Conservation (phyloP, 2,329 filamentous ascomycete genomes). For the Fusarium dimerum region DNA sequence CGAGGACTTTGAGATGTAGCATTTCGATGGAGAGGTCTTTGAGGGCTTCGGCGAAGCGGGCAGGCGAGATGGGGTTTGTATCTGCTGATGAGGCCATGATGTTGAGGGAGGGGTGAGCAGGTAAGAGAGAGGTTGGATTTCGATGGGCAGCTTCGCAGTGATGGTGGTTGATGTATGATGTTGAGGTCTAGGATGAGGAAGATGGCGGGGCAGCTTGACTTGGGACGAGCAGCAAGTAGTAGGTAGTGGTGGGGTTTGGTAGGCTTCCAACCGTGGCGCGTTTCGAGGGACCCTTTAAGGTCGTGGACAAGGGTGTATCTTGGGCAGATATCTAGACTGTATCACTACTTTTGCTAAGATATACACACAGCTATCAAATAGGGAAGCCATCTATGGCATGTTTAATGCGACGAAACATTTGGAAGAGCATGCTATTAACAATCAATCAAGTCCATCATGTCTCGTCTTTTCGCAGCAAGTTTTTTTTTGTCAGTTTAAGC, state of each 20-base stretch:
- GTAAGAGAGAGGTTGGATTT: not conserved
- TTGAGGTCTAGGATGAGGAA: not conserved
- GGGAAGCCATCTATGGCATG: too few species aligned
- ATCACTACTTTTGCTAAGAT: not conserved
- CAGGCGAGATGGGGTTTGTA: conserved; percentile 59
- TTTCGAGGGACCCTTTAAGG: conserved; percentile 1
- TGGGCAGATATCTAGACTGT: not conserved
- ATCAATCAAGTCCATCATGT: too few species aligned
- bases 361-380: too few species aligned
- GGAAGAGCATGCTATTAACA: too few species aligned
- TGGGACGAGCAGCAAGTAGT: not conserved
- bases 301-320: conserved; percentile 20
- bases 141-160: not conserved
- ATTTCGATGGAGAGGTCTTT: conserved; percentile 64
- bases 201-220: conserved; percentile 8
- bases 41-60: conserved; percentile 67
- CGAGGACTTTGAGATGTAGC: conserved; percentile 73
- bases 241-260: not conserved
- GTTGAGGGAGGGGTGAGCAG: not conserved
- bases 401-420: too few species aligned
- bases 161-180: not conserved
- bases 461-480: too few species aligned
- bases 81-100: conserved; percentile 66
- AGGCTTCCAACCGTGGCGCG: conserved; percentile 11
- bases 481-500: too few species aligned